A percentile compares a stretch with the other conserved stretches of the same genome.
These are phyloP conservation scores for Geotrichum phurueaensis DNA, from an alignment of 1,139 yeast species.

Conservation along the genomic window DNA sequence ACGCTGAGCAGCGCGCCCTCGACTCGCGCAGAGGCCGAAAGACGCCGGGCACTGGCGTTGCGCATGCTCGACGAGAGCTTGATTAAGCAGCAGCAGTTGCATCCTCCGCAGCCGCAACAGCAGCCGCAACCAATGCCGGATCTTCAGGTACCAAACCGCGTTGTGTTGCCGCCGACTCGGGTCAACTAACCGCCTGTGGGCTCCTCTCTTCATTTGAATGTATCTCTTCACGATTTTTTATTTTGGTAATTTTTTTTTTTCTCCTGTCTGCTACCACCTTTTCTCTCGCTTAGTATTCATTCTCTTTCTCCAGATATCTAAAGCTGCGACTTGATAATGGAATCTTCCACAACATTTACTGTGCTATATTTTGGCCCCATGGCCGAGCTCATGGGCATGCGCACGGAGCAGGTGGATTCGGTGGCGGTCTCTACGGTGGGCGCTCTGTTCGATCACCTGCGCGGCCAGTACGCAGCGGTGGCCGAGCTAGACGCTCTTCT, in stretches of 20 bases:
- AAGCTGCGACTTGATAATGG: not conserved
- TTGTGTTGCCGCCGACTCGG: conserved; percentile 14
- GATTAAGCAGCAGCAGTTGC: not conserved
- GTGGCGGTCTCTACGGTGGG: not conserved
- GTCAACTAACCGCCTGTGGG: conserved; percentile 1
- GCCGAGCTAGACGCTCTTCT: conserved; percentile 19
- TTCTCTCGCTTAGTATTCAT: not conserved
- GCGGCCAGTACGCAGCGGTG: not conserved
- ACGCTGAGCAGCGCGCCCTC: not conserved
- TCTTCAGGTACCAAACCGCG: conserved; percentile 13
- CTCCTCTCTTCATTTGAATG: not conserved
- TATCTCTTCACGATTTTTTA: not conserved
- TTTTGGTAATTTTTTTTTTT: not conserved
- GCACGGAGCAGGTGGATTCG: not conserved
- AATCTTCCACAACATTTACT: not conserved
- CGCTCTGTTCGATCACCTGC: not conserved
- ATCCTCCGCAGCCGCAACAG: not conserved
- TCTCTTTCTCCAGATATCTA: not conserved
- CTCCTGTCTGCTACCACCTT: not conserved
- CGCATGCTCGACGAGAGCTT: conserved; percentile 54
- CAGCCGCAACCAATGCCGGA: conserved; percentile 1
- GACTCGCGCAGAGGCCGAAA: conserved; percentile 54
- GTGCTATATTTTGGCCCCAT: conserved; percentile 15
- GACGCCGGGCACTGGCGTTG: conserved; percentile 80
- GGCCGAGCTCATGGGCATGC: conserved; percentile 9